Conservation (phyloP, 805 yeast species). For the Starmerella roubikii region DNA sequence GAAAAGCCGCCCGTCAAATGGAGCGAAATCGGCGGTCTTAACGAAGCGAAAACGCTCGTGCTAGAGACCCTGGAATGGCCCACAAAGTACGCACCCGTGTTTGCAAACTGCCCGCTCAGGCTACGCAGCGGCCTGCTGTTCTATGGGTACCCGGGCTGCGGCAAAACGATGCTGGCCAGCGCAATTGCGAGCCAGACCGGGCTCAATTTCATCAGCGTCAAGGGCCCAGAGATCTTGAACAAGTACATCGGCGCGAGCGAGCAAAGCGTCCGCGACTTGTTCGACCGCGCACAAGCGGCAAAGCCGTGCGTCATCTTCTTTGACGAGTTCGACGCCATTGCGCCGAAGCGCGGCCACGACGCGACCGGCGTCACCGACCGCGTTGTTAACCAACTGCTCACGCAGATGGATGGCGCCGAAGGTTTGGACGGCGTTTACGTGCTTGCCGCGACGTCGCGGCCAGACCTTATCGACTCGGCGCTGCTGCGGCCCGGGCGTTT, state of each 20-base stretch:
- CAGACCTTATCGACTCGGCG: constrained; percentile 92
- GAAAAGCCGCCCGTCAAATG: constrained; percentile 66
- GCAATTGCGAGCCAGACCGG: constrained; percentile 94
- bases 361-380: constrained; percentile 96
- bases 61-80: constrained; percentile 96
- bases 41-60: constrained; percentile 57
- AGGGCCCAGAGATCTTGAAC: constrained; percentile 90
- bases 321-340: constrained; percentile 93
- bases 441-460: constrained; percentile 89
- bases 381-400: constrained; percentile 90
- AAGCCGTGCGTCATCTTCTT: constrained; percentile 86
- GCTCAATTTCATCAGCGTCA: constrained; percentile 77
- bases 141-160: constrained; percentile 97
- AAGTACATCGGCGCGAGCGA: constrained; percentile 96
- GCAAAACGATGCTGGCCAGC: constrained; percentile 82
- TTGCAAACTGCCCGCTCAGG: constrained; percentile 72
- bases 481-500: constrained; percentile 89
- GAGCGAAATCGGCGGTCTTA: constrained; percentile 82
- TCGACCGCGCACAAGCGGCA: constrained; percentile 88
- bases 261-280: constrained; percentile 82
- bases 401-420: constrained; percentile 99
- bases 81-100: constrained; percentile 89
- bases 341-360: constrained; percentile 95
- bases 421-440: constrained; percentile 95
- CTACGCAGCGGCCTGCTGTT: constrained; percentile 78